Base-by-base conservation (phyloP, 495 filamentous ascomycete genomes). In the Penicillium daleae region DNA sequence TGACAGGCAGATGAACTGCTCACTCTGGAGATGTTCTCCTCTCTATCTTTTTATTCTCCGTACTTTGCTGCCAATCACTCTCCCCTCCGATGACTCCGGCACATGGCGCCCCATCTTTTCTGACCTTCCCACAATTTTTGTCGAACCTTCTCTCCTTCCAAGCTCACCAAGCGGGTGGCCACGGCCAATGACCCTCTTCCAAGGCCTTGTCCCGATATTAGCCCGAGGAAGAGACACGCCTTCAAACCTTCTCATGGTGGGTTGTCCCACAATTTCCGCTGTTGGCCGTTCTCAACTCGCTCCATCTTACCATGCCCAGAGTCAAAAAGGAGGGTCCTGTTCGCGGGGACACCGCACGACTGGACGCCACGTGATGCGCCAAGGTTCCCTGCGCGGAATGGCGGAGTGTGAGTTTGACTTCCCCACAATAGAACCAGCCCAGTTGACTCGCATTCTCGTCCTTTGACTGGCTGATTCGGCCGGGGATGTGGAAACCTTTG, bases 311-410 rank as follows among this genome's bases (percentile, higher is more conserved):
- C 12, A 3, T 24, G 42, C 42, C 19, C 7, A 22, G 42, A 46
- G 42, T 50, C 46, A 29, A n/a, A 50, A 29, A 27, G 46, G 46
- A 46, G 42, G 46, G 24, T 50, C 46, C 46, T 15, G 22, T 50
- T 33, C 22, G 46, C 26, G 37, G 33, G 29, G 26, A 24, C 57
- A 3, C 22, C 13, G 7, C 35, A 40, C 42, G 24, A 64, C 53
- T 59, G 61, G 61, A 27, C 56, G 56, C 61, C 61, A 64, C 56
- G 53, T 24, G 55, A 48, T n/a, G 40, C 40, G 56, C 61, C 61
- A 64, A 55, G 49, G 8, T 27, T 37, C 22, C 51, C 6, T 54
- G 17, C 27, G 9, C 32, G 29, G 31, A 22, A 8, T 2, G 32
- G 44, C 29, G 32, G 27, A 26, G 19, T 22, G 13, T 48, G 42